Evolutionary conservation across 441 rosid genomes (phyloP), one percentile per base, ranked within the genome.

Genomic region (Populus hybrid): DNA sequence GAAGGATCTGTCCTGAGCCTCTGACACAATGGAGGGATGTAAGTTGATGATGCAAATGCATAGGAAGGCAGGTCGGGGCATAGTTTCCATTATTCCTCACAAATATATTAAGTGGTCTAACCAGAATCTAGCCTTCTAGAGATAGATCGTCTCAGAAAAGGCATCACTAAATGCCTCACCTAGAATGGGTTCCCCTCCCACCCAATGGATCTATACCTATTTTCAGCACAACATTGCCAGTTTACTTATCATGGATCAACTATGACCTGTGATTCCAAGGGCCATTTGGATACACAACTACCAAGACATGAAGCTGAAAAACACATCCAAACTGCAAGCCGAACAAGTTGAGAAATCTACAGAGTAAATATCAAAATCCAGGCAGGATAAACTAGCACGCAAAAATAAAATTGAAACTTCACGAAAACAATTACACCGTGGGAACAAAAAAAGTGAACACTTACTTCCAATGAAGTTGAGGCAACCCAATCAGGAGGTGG

Each of bases 401-500:
- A 36, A 69, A 23, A 46, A 42, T 50, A 20, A 53, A 53, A 65
- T 21, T 9, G 65, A 66, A 64, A 50, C 35, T 69, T 69, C 64
- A 68, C 8, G 32, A 18, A 10, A 67, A 38, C 26, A 40, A 14
- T 34, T 8, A 46, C 5, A 69, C 10, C 8, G 32, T 66, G 30
- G 46, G 38, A 38, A 10, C 50, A 40, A 40, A 7, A 70, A 34
- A 40, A 21, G 36, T 77, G 20, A 74, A 70, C 24, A 82, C 94
- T 84, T 84, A 94, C 97, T 80, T 86, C 88, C 38, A 26, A 53
- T 30, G 79, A 63, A 1, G 78, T 69, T 11, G 85, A 82, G 79
- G 83, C 75, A 71, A 89, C 79, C 95, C 97, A 92, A 0, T 57
- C 73, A 11, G 98, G 97, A 76, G 94, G 98, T 23, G 95, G 99